Conservation (phyloP, 2,329 filamentous ascomycete species). For the Zymoseptoria tritici region DNA sequence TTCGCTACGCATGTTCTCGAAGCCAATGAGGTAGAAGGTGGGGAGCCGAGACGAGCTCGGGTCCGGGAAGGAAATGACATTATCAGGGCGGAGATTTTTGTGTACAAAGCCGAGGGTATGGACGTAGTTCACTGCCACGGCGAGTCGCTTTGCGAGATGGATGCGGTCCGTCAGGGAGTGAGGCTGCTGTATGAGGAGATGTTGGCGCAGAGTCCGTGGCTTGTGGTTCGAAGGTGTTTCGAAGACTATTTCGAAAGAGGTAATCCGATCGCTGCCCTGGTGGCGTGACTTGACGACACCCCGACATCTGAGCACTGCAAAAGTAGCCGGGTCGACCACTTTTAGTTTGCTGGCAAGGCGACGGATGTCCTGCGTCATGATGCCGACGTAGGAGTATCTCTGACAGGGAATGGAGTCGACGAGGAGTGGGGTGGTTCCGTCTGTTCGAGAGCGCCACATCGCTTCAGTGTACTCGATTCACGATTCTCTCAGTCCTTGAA, state of each 20-base stretch:
- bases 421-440: background rate
- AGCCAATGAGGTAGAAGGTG: conserved; percentile 38
- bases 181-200: conserved; percentile 9
- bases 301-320: conserved; percentile 17
- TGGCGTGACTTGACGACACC: conserved; percentile 10
- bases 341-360: conserved; percentile 16
- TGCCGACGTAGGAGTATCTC: background rate
- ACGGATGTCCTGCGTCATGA: conserved; percentile 14
- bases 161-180: conserved; percentile 24
- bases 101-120: conserved; percentile 40
- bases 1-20: conserved; percentile 36
- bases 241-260: conserved; percentile 12
- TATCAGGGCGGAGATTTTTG: conserved; percentile 42
- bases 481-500: background rate
- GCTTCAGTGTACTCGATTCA: background rate
- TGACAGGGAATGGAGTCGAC: background rate
- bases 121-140: conserved; percentile 30
- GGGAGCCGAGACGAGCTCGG: conserved; percentile 15
- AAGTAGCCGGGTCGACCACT: conserved; percentile 12
- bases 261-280: background rate
- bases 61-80: conserved; percentile 28
- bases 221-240: background rate
- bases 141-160: conserved; percentile 28
- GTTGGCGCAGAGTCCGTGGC: conserved; percentile 16
- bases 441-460: background rate